phyloP scores from a whole-genome alignment of 495 filamentous ascomycete species.

The Penicillium subrubescens region DNA sequence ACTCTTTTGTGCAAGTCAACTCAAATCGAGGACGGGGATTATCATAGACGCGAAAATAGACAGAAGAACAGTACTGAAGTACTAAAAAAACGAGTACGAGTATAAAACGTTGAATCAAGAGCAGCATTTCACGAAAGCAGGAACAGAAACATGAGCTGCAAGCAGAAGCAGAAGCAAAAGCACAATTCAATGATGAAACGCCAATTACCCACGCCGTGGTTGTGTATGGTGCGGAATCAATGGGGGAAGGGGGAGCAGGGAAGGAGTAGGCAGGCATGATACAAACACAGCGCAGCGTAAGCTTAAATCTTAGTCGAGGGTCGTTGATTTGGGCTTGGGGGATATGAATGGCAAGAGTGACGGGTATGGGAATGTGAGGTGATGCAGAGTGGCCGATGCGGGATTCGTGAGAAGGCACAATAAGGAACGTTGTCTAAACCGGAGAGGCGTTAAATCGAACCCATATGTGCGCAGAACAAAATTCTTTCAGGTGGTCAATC shows the following conservation, averaged over 20 bases:
- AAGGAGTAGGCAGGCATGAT: conserved; percentile 12
- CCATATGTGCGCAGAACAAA: conserved; percentile 41
- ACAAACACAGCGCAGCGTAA: neutral
- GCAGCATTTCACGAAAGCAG: neutral
- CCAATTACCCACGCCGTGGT: conserved; percentile 37
- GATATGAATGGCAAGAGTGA: no score
- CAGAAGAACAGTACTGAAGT: neutral
- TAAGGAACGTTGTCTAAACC: conserved; percentile 22
- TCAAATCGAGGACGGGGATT: conserved; percentile 6
- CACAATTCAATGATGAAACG: conserved; percentile 28
- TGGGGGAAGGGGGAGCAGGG: neutral
- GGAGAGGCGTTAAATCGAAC: conserved; percentile 32
- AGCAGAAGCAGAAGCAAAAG: conserved; percentile 8
- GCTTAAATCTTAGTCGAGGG: neutral
- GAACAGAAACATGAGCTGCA: conserved; percentile 11
- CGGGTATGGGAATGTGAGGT: neutral
- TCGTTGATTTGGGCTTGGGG: neutral
- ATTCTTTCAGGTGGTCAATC: conserved; percentile 18
- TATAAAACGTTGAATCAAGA: neutral
- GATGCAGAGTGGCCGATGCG: conserved; percentile 10
- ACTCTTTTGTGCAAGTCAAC: conserved; percentile 23
- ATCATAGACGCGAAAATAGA: conserved; percentile 11
- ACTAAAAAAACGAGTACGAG: neutral
- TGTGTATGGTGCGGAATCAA: conserved; percentile 19
- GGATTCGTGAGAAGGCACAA: conserved; percentile 16